Base-by-base conservation (phyloP, 805 yeast species). In the Monosporozyma yasuniensis region DNA sequence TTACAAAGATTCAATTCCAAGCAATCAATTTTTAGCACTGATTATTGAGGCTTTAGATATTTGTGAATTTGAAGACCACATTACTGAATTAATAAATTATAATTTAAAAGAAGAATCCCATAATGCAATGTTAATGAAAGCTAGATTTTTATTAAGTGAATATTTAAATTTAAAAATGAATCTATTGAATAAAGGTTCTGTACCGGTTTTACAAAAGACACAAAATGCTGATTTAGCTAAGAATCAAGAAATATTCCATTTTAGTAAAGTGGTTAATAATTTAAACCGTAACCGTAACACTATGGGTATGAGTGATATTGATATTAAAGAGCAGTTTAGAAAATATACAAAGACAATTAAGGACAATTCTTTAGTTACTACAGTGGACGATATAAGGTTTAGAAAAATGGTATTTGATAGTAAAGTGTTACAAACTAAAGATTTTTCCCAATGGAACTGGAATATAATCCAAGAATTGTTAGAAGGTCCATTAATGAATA, bases 361-460 rank as follows among this genome's bases (percentile, higher is more conserved):
- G 32, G 59, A 56, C n/a, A 57, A 50, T 21, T 54, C 61, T 2
- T 49, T 64, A 27, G 54, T 57, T 3, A 57, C 56, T 11, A 58
- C 59, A 34, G 71, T 78, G 42, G 93, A 85, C 57, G 96, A 87
- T 47, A 54, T 70, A 0, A 83, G 81, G 49, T 78, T 90, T 59
- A 81, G 83, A 55, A 73, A 76, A 48, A 70, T 86, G 68, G 72
- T 93, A 6, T 68, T 71, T 27, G 83, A 82, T 45, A 80, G 96
- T 0, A 81, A 75, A 54, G 89, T 93, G 1, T 65, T 88, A 38
- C 75, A 83, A 4, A 81, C 95, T 0, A 93, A 91, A 61, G 87
- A 83, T 48, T 89, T 75, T 61, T 71, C 80, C 1, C 80, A 79
- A 47, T 93, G 99, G 99, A 82, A 89, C 60, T 90, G 97, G 96